A percentile compares a stretch with the other conserved stretches of the same genome.
phyloP scores from a whole-genome alignment of 208 protist genomes.

The Acanthamoeba healyi region DNA sequence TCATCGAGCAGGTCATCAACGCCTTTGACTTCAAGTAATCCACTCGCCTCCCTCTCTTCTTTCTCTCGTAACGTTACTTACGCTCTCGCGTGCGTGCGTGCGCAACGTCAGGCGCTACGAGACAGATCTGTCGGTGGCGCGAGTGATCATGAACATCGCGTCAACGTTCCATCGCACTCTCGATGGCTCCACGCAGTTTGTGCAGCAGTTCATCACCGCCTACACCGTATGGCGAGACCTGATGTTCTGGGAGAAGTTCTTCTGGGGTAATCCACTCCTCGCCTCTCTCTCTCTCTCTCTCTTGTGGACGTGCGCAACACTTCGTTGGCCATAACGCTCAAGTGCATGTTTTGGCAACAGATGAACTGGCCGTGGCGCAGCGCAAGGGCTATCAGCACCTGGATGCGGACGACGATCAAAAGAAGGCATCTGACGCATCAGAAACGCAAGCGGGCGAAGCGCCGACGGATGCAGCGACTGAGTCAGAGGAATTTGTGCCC shows the following conservation, averaged over 20 bases:
- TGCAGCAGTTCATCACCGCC: constrained; percentile 72
- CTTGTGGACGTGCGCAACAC: no score
- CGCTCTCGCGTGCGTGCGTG: background rate
- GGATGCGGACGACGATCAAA: background rate
- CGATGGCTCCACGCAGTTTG: constrained; percentile 29
- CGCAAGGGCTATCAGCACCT: background rate
- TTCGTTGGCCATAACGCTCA: no score
- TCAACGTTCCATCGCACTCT: constrained; percentile 65
- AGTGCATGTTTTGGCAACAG: background rate
- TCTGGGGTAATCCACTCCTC: constrained; percentile 11
- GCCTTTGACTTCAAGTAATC: constrained; percentile 37
- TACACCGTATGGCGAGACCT: constrained; percentile 52
- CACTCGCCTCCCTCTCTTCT: background rate
- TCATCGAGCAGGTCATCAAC: constrained; percentile 66
- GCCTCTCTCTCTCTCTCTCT: no score
- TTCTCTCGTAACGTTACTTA: background rate
- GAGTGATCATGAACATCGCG: constrained; percentile 65
- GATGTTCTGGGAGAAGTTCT: constrained; percentile 72
- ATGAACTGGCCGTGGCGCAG: constrained; percentile 30
- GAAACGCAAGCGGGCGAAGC: background rate
- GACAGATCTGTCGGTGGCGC: constrained; percentile 35
- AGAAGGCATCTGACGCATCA: background rate
- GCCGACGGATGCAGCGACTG: background rate
- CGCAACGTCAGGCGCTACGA: background rate
- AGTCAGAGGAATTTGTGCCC: constrained; percentile 16